Base-by-base conservation (phyloP, 257 asterid species). In the Cinchona pubescens region DNA sequence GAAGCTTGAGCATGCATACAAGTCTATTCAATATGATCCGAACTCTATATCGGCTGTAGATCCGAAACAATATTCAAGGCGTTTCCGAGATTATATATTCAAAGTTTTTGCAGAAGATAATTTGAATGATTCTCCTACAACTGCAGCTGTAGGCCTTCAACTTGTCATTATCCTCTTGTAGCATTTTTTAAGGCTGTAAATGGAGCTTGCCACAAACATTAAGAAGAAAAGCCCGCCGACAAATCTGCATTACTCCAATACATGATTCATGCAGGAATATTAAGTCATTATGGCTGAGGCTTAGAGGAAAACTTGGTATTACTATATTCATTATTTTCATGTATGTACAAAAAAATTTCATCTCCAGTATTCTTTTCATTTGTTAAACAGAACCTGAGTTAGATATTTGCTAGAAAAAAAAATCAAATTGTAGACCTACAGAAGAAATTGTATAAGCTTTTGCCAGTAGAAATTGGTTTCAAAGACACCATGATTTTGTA, bases 21-120 rank as follows among this genome's bases (percentile, higher is more conserved):
- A 95, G 82, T 95, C 99, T 23, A 87, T 95, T 61, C 97, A 92
- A 48, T 95, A 91, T 55, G 99, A 92, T 59, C 96, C 99, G 21
- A 92, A 85, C 89, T 84, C 97, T 12, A 95, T 95, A 16, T 92
- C 99, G 51, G 99, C 99, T 0, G 99, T 95, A 3, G 99, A 95
- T 85, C 99, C 98, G 0, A 92, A 76, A 61, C 96, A 89, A 35
- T 95, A 95, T 73, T 89, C 98, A 0, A 82, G 86, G 81, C 93
- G 99, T 2, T 95, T 95, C 82, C 94, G 98, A 1, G 99, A 95
- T 67, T 95, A 92, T 85, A 87, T 87, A 40, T 83, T 95, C 76
- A 95, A 83, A 85, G 93, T 87, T 69, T 95, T 90, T 85, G 94
- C 90, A 71, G 97, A 95, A 76, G 99, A 95, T 72, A n/a, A 83